Evolutionary conservation across 1,284 basidiomycete genomes (phyloP).

Genomic region (Leccinum pachyderme): DNA sequence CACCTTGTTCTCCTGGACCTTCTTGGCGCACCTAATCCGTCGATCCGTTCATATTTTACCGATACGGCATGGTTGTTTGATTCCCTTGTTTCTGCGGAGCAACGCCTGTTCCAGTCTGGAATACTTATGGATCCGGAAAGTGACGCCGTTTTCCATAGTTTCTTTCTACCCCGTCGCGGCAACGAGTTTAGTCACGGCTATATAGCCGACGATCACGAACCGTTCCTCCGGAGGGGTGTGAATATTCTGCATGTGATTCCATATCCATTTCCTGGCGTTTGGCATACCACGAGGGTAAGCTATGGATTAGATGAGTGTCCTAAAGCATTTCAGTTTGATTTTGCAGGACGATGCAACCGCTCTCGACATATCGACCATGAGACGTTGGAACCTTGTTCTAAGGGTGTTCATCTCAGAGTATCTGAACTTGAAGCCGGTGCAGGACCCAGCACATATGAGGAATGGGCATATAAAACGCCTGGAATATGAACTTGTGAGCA

Average conservation of each 20-base stretch:
- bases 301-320: conserved; percentile 1
- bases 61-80: conserved; percentile 92
- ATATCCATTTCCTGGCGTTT: conserved; percentile 86
- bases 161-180: conserved; percentile 54
- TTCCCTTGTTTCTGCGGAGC: conserved; percentile 66
- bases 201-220: conserved; percentile 94
- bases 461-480: conserved; percentile 16
- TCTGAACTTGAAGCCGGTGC: conserved; percentile 63
- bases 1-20: conserved; percentile 90
- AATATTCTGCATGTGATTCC: conserved; percentile 90
- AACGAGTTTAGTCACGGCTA: conserved; percentile 49
- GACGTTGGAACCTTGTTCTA: conserved; percentile 87
- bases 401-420: conserved; percentile 92
- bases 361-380: conserved; percentile 83
- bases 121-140: conserved; percentile 44
- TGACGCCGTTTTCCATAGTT: conserved; percentile 51
- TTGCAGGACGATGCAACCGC: conserved; percentile 84
- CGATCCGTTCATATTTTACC: conserved; percentile 77
- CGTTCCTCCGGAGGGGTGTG: conserved; percentile 85
- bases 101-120: conserved; percentile 59
- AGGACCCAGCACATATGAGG: neutral
- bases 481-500: conserved; percentile 30
- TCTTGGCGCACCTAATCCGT: conserved; percentile 72
- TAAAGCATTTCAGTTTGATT: conserved; percentile 1
- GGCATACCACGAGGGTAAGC: conserved; percentile 80